Evolutionary conservation across 2,329 filamentous ascomycete genomes (phyloP).

Genomic region (Pseudogymnoascus destructans): DNA sequence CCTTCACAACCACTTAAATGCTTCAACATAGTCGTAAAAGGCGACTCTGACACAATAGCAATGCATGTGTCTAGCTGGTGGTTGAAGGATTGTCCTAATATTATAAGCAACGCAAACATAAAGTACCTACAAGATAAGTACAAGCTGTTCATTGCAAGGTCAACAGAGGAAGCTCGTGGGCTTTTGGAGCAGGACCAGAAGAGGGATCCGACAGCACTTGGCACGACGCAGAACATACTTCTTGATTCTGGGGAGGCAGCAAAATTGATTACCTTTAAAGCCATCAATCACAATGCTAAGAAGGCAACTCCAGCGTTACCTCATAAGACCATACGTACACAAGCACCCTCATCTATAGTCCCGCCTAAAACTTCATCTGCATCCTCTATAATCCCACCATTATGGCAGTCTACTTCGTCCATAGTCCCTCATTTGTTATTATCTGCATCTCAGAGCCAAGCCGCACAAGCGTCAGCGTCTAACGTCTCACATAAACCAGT

Average conservation of each 20-base stretch:
- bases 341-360: neutral
- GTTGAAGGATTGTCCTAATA: slow-evolving; percentile 11
- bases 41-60: slow-evolving; percentile 75
- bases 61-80: slow-evolving; percentile 15
- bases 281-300: neutral
- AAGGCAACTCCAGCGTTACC: neutral
- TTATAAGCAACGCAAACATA: slow-evolving; percentile 15
- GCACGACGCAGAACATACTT: neutral
- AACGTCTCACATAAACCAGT: neutral
- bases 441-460: neutral
- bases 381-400: neutral
- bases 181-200: neutral
- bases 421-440: neutral
- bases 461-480: neutral
- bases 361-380: neutral
- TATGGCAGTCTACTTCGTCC: neutral
- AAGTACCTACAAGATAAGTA: slow-evolving; percentile 9
- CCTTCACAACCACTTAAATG: slow-evolving; percentile 67
- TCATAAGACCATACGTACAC: neutral
- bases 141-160: slow-evolving; percentile 14
- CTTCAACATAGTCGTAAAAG: slow-evolving; percentile 81
- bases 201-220: neutral
- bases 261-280: neutral
- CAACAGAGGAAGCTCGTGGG: slow-evolving; percentile 7
- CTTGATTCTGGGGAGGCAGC: neutral